These are phyloP conservation scores for Mollisiaceae sp. DNA, from an alignment of 2,329 filamentous ascomycete genomes.

Conservation along the genomic window DNA sequence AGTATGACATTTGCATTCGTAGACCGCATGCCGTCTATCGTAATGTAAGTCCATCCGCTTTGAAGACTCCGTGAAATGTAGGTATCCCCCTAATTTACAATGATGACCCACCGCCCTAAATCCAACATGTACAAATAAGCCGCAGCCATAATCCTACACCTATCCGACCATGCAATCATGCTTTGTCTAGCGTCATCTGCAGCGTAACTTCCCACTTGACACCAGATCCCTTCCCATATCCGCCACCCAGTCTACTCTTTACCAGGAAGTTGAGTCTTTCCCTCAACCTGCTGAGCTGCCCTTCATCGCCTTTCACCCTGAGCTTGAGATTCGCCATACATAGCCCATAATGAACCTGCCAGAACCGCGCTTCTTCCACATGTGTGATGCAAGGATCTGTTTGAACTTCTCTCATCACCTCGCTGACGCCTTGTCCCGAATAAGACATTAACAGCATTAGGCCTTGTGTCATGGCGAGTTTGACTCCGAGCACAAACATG, in stretches of 20 bases:
- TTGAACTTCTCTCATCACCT: conserved; percentile 85
- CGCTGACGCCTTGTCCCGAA: conserved; percentile 44
- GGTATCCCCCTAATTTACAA: background rate
- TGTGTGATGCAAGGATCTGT: conserved; percentile 75
- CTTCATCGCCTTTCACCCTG: conserved; percentile 72
- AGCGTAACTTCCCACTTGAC: conserved; percentile 93
- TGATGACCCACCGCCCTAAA: background rate
- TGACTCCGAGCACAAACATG: conserved; percentile 87
- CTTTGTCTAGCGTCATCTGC: conserved; percentile 60
- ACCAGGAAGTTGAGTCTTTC: conserved; percentile 79
- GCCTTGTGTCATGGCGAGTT: conserved; percentile 83
- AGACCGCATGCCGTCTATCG: background rate
- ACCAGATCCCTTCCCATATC: conserved; percentile 79
- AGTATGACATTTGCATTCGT: background rate
- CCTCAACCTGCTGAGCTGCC: conserved; percentile 73
- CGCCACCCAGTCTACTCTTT: conserved; percentile 84
- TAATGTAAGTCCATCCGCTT: background rate
- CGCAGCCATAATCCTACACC: conserved; percentile 7
- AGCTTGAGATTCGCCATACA: conserved; percentile 95
- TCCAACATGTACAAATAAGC: conserved; percentile 10
- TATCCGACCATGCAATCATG: conserved; percentile 10
- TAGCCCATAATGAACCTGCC: conserved; percentile 97
- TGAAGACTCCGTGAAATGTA: background rate
- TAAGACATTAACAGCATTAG: conserved; percentile 98
- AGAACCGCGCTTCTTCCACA: conserved; percentile 92